Conservation (phyloP, 192 early-diverging fungal genomes). For the Mortierella hygrophila region DNA sequence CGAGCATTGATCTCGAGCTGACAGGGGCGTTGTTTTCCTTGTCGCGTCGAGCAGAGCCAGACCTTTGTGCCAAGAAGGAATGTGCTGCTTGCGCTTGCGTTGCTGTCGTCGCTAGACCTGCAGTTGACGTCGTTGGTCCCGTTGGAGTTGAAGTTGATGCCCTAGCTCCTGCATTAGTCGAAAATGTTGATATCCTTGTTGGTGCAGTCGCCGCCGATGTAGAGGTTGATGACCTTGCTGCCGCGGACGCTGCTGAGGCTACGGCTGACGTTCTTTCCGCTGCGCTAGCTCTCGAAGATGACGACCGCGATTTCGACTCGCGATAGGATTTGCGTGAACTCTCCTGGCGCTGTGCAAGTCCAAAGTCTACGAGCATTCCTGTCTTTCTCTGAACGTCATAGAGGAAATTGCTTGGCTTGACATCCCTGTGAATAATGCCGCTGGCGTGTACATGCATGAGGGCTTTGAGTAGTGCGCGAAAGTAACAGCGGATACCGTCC, state of each 20-base stretch:
- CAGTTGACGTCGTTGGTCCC: neutral
- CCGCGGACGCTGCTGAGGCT: neutral
- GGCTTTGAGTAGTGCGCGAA: constrained; percentile 78
- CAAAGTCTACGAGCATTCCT: constrained; percentile 94
- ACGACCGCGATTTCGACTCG: neutral
- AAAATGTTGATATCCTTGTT: neutral
- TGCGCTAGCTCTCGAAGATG: neutral
- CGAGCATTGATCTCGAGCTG: neutral
- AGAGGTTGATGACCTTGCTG: neutral
- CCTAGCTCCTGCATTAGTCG: neutral
- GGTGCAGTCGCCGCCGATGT: neutral
- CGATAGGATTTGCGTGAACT: neutral
- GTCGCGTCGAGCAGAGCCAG: neutral
- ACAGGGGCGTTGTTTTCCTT: neutral
- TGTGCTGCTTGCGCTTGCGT: neutral
- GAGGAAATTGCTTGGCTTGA: constrained; percentile 97
- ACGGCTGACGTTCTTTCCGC: neutral
- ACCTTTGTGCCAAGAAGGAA: neutral
- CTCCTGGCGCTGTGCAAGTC: constrained; percentile 76
- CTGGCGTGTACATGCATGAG: constrained; percentile 78
- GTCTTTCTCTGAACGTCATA: constrained; percentile 75
- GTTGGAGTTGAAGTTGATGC: neutral
- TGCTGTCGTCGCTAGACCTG: neutral
- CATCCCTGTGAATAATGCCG: constrained; percentile 89
- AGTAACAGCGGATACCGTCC: constrained; percentile 81